Percentiles rank a stretch among this genome's conserved stretches.
Conservation (phyloP, 1,284 basidiomycete genomes). For the Ustilago nuda region DNA sequence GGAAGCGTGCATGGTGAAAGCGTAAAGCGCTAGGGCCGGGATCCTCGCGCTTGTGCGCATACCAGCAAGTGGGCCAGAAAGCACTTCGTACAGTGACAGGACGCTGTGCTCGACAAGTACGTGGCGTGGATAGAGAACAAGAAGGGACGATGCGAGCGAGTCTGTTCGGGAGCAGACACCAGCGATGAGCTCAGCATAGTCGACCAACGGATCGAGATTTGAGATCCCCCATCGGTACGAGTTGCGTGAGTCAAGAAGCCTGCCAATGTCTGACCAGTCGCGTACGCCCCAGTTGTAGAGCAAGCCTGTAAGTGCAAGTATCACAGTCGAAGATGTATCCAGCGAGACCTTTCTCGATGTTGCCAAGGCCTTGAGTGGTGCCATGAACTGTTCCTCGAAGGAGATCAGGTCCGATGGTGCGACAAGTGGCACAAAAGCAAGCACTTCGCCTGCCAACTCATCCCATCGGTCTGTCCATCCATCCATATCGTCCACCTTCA, state of each 20-base stretch:
- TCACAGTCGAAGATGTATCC: constrained; percentile 26
- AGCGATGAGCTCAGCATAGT: constrained; percentile 39
- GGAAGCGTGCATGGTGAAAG: constrained; percentile 37
- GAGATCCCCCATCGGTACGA: constrained; percentile 47
- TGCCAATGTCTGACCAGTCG: constrained; percentile 35
- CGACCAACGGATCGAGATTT: constrained; percentile 25
- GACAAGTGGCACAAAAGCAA: constrained; percentile 40
- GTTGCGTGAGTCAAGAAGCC: constrained; percentile 24
- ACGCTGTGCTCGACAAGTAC: constrained; percentile 39
- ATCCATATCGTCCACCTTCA: constrained; percentile 12
- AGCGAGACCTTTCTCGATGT: constrained; percentile 31
- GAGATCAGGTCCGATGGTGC: constrained; percentile 22
- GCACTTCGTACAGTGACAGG: constrained; percentile 37
- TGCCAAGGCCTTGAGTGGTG: constrained; percentile 25
- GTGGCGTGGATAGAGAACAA: constrained; percentile 29
- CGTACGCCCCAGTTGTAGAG: constrained; percentile 34
- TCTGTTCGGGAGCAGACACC: constrained; percentile 19
- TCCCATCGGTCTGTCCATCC: constrained; percentile 37
- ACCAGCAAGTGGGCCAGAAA: constrained; percentile 28
- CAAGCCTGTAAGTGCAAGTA: constrained; percentile 28
- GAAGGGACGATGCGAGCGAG: constrained; percentile 21
- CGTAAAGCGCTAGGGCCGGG: constrained; percentile 22
- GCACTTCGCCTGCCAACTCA: constrained; percentile 31
- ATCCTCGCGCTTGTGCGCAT: constrained; percentile 20
- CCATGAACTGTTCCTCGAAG: constrained; percentile 34